Evolutionary conservation across 352 stramenopile species (phyloP).

Genomic region (Pythium dissimile): DNA sequence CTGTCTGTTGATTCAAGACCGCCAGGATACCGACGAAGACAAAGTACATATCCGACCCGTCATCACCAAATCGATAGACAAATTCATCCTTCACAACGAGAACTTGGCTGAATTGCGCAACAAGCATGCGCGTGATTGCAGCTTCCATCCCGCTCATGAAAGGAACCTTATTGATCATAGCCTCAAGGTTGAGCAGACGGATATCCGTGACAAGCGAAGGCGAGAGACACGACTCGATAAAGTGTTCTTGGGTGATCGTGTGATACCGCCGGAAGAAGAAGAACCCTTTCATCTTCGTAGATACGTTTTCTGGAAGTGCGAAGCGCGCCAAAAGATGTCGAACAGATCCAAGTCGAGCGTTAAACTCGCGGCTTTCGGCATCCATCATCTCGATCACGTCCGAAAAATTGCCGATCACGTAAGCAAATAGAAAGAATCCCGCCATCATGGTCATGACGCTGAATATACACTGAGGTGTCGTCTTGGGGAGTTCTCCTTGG

Average conservation of each 20-base stretch:
- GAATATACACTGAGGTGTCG: slow-evolving; percentile 30
- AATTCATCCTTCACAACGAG: slow-evolving; percentile 46
- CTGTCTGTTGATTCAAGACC: slow-evolving; percentile 20
- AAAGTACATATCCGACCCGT: slow-evolving; percentile 60
- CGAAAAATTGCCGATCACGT: slow-evolving; percentile 46
- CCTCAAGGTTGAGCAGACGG: slow-evolving; percentile 38
- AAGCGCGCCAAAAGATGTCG: slow-evolving; percentile 45
- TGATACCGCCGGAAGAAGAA: slow-evolving; percentile 58
- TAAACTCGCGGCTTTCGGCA: slow-evolving; percentile 52
- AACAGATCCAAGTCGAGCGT: slow-evolving; percentile 40
- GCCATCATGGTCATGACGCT: slow-evolving; percentile 38
- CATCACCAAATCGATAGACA: slow-evolving; percentile 42
- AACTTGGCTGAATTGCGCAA: slow-evolving; percentile 44
- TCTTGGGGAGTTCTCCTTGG: slow-evolving; percentile 39
- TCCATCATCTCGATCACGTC: slow-evolving; percentile 50
- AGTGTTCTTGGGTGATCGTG: slow-evolving; percentile 49
- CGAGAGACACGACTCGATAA: slow-evolving; percentile 38
- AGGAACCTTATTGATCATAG: slow-evolving; percentile 54
- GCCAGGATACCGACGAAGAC: slow-evolving; percentile 44
- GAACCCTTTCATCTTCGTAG: slow-evolving; percentile 38
- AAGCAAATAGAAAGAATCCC: slow-evolving; percentile 49
- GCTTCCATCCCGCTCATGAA: slow-evolving; percentile 46
- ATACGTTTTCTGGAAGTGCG: slow-evolving; percentile 27
- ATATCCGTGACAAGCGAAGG: slow-evolving; percentile 56
- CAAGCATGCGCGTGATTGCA: slow-evolving; percentile 45